Base-by-base conservation (phyloP, 768 basidiomycete genomes). In the Pleurotus sapidus region DNA sequence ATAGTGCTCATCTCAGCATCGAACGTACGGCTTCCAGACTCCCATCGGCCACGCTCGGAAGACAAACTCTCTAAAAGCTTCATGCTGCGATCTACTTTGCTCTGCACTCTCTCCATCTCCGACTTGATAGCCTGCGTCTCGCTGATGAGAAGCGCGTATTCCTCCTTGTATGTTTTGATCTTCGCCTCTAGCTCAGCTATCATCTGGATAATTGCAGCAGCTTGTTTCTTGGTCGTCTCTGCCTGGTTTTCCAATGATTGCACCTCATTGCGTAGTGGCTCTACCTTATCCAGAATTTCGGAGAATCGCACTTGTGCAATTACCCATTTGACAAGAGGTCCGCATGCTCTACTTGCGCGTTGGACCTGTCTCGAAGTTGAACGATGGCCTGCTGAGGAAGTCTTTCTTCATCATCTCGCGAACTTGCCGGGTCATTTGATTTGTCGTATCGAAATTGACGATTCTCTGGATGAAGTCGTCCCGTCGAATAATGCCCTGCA, bases 1-100 rank as follows among this genome's bases (percentile, higher is more conserved):
- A 98, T 95, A 43, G 97, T 99, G 68, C 93, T 90, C 96, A 98
- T 98, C 71, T 98, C 96, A 1, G 88, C 84, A 65, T 98, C 97
- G 69, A 99, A 99, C 0, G 95, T 95, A 49, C 88, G 86, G 70
- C 95, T 98, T 34, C 95, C 94, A 3, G 84, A 76, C 69, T 98
- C 95, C 97, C 97, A 99, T 59, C 97, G 87, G 43, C 82, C 80
- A 68, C 93, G 84, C 72, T 99, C 97, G 0, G 97, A 98, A 7
- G 95, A 97, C 64, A 99, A 77, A 71, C 93, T 96, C 67, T 89
- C 91, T 43, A 99, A 79, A 47, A 98, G 79, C 60, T 88, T 97
- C 89, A 98, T 93, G 68, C 94, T 96, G 61, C 96, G 90, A 68
- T 96, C 91, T 37, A 99, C 97, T 72, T 97, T 97, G 74, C 89